phyloP scores from a whole-genome alignment of 441 rosid genomes.

The Theobroma grandiflorum region DNA sequence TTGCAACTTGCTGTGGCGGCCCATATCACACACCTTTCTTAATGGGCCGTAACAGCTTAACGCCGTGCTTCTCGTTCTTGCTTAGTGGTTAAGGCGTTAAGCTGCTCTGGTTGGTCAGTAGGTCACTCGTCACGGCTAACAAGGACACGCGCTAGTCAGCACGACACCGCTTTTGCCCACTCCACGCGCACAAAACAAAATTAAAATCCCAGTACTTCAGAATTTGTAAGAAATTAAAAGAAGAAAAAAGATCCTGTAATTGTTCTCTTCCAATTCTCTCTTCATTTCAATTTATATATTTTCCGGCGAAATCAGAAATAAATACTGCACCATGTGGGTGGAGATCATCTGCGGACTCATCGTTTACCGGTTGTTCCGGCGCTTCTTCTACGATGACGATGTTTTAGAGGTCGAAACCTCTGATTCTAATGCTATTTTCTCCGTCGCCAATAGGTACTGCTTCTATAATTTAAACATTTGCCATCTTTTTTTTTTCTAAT shows the following conservation, averaged over 20 bases:
- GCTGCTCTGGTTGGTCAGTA: background rate
- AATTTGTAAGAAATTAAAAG: background rate
- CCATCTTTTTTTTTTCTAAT: background rate
- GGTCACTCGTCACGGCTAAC: background rate
- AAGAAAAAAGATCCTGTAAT: background rate
- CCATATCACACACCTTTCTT: background rate
- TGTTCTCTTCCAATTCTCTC: background rate
- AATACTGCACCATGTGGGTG: conserved; percentile 53
- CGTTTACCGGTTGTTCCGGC: conserved; percentile 58
- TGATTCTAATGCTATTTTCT: conserved; percentile 70
- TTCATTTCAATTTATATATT: background rate
- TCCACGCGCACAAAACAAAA: background rate
- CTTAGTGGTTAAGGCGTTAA: background rate
- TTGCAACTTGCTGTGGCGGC: background rate
- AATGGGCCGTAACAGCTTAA: too few relatives aligned
- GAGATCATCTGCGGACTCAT: conserved; percentile 77
- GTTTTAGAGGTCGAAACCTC: conserved; percentile 64
- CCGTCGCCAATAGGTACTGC: conserved; percentile 70
- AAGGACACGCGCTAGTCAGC: background rate
- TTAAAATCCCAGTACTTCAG: background rate
- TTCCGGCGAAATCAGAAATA: background rate
- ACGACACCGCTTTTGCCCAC: conserved; percentile 6
- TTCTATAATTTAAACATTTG: background rate
- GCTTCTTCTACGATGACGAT: conserved; percentile 64
- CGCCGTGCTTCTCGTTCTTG: background rate